Evolutionary conservation across 345 rosid genomes (phyloP).

Genomic region (Salix arbutifolia): DNA sequence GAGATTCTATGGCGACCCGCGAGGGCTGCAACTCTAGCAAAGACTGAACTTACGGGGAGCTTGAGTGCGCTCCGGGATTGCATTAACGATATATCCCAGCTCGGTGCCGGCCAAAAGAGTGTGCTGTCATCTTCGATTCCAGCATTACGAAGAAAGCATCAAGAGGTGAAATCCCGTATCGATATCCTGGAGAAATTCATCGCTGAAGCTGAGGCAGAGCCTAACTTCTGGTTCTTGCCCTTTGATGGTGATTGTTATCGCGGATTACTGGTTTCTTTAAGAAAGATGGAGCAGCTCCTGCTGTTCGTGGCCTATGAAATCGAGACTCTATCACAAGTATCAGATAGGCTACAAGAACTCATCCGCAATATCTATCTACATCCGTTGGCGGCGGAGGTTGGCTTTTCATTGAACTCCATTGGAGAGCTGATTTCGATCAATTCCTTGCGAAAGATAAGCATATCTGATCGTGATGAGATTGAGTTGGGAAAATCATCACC

Average conservation of each 20-base stretch:
- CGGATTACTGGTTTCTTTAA: conserved; percentile 37
- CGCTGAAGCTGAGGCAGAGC: conserved; percentile 49
- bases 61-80: conserved; percentile 27
- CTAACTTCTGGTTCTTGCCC: conserved; percentile 51
- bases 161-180: conserved; percentile 31
- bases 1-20: conserved; percentile 47
- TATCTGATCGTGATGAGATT: conserved; percentile 34
- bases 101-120: conserved; percentile 23
- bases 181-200: conserved; percentile 31
- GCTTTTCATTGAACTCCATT: conserved; percentile 38
- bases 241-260: conserved; percentile 38
- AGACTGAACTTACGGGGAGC: conserved; percentile 36
- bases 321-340: conserved; percentile 31
- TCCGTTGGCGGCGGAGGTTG: conserved; percentile 35
- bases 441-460: conserved; percentile 36
- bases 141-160: conserved; percentile 31
- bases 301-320: conserved; percentile 31
- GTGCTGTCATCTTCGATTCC: conserved; percentile 17
- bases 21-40: conserved; percentile 58
- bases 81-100: conserved; percentile 20
- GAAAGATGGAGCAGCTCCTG: conserved; percentile 41
- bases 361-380: conserved; percentile 35
- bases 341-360: conserved; percentile 12
- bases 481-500: conserved; percentile 43
- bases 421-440: conserved; percentile 30